Evolutionary conservation across 1,284 basidiomycete species (phyloP).

Genomic region (Gymnopus androsaceus): DNA sequence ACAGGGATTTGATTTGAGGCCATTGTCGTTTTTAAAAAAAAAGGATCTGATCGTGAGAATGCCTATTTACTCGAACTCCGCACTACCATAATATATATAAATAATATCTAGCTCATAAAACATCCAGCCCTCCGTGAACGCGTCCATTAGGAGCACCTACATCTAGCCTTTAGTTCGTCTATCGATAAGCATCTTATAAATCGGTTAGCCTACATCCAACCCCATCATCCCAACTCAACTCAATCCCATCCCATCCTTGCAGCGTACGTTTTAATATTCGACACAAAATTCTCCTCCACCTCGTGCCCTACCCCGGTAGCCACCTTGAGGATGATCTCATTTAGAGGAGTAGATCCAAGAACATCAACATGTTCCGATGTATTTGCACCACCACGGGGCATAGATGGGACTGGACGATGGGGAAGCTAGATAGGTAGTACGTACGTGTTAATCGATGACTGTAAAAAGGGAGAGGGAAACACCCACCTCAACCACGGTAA

Average conservation of each 20-base stretch:
- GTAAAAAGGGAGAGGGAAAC: conserved; percentile 6
- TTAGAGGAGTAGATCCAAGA: conserved; percentile 84
- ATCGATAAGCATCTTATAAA: too few species aligned
- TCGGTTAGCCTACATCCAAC: too few species aligned
- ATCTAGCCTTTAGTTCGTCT: too few species aligned
- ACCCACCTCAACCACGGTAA: conserved; percentile 84
- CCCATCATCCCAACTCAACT: conserved; percentile 4
- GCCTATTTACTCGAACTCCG: too few species aligned
- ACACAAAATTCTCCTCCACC: conserved; percentile 75
- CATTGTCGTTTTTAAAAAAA: too few species aligned
- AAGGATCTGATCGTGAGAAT: too few species aligned
- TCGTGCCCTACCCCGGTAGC: conserved; percentile 77
- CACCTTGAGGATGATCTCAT: conserved; percentile 89
- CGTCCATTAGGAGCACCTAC: too few species aligned
- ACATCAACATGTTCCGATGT: conserved; percentile 95
- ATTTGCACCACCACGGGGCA: conserved; percentile 87
- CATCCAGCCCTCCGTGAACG: too few species aligned
- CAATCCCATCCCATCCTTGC: conserved; percentile 79
- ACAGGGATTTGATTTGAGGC: too few species aligned
- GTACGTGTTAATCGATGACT: not conserved
- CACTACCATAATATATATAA: too few species aligned
- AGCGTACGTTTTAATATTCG: conserved; percentile 79
- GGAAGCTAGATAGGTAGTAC: conserved; percentile 58
- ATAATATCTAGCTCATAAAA: too few species aligned
- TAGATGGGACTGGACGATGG: conserved; percentile 77